A percentile compares a stretch with the other conserved stretches of the same genome.
phyloP scores from a whole-genome alignment of 179 eudicot genomes.

The Beta lomatogona region DNA sequence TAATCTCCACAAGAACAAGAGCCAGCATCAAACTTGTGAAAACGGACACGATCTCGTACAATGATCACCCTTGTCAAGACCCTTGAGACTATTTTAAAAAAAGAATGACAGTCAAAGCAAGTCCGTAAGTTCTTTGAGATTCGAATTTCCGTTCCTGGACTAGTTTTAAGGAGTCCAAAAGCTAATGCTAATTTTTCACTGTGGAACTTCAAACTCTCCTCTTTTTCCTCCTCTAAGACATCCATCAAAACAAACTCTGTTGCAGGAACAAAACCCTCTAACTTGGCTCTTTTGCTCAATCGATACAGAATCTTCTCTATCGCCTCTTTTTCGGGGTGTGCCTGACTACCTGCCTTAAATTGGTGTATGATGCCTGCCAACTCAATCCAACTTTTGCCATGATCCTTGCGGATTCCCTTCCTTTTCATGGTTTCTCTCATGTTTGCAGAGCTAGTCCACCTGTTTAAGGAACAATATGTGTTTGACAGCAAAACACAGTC shows the following conservation, averaged over 20 bases:
- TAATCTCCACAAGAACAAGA: slow-evolving; percentile 71
- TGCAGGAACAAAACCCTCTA: slow-evolving; percentile 56
- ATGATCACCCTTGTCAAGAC: slow-evolving; percentile 59
- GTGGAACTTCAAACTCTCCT: slow-evolving; percentile 67
- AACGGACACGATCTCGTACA: slow-evolving; percentile 73
- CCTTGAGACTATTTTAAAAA: slow-evolving; percentile 62
- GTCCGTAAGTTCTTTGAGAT: slow-evolving; percentile 72
- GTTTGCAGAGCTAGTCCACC: slow-evolving; percentile 63
- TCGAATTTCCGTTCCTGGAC: slow-evolving; percentile 58
- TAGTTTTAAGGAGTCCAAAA: slow-evolving; percentile 60
- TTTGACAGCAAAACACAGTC: slow-evolving; percentile 78
- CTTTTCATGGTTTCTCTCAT: slow-evolving; percentile 52
- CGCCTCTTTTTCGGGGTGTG: slow-evolving; percentile 51
- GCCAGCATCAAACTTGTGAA: slow-evolving; percentile 70
- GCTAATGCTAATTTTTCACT: slow-evolving; percentile 78
- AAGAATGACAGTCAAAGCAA: slow-evolving; percentile 74
- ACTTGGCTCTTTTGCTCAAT: slow-evolving; percentile 47
- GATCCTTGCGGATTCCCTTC: slow-evolving; percentile 49
- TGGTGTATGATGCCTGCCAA: slow-evolving; percentile 54
- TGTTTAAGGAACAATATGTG: slow-evolving; percentile 52
- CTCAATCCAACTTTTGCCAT: slow-evolving; percentile 83
- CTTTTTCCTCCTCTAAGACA: slow-evolving; percentile 79
- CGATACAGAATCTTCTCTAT: slow-evolving; percentile 54
- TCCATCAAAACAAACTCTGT: slow-evolving; percentile 81
- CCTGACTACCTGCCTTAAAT: slow-evolving; percentile 61